Conservation (phyloP, 768 basidiomycete species). For the Lactarius evosmus region DNA sequence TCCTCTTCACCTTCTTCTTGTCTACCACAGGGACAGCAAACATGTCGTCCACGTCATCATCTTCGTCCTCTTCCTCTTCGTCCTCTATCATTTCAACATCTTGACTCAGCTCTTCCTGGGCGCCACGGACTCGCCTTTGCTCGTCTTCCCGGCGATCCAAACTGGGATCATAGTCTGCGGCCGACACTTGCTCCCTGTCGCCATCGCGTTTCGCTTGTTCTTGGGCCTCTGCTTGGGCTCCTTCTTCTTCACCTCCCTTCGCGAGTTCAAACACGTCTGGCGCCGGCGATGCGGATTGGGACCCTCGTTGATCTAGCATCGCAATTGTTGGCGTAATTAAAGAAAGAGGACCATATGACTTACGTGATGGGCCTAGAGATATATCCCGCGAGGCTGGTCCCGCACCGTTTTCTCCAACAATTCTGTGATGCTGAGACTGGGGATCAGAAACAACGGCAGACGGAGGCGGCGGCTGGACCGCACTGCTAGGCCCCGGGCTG, state of each 20-base stretch:
- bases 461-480: conserved; percentile 66
- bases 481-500: conserved; percentile 66
- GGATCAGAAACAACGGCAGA: conserved; percentile 60
- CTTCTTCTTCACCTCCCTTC: conserved; percentile 57
- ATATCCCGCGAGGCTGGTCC: conserved; percentile 6
- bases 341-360: neutral
- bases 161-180: conserved; percentile 89
- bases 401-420: conserved; percentile 33
- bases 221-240: conserved; percentile 45
- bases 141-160: conserved; percentile 84
- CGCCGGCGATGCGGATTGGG: conserved; percentile 56
- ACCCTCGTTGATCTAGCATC: conserved; percentile 36
- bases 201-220: conserved; percentile 43
- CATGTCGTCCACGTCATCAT: conserved; percentile 92
- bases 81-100: conserved; percentile 52
- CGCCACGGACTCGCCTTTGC: conserved; percentile 56
- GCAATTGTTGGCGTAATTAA: neutral
- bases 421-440: conserved; percentile 53
- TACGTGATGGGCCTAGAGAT: conserved; percentile 6
- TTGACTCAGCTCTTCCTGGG: conserved; percentile 37
- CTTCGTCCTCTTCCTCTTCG: conserved; percentile 65
- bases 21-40: conserved; percentile 64
- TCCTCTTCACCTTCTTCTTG: conserved; percentile 60
- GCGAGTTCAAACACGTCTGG: conserved; percentile 62
- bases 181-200: conserved; percentile 68